Base-by-base conservation (phyloP, 2,329 filamentous ascomycete species). In the Colletotrichum sp. region DNA sequence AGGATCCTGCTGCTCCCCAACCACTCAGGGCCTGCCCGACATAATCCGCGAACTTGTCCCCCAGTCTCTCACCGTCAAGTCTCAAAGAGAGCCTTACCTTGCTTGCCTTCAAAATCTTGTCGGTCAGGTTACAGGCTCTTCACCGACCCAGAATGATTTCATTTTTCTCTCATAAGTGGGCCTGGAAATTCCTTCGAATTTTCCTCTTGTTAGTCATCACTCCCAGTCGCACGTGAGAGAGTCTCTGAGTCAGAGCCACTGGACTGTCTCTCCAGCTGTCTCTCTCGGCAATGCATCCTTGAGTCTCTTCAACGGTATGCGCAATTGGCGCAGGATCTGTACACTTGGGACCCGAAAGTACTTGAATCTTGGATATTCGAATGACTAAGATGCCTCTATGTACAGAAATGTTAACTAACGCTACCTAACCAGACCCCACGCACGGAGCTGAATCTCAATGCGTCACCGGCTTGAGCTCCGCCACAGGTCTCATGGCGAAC, bases 401-500 rank as follows among this genome's bases (percentile, higher is more conserved):
- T 13, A 21, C 44, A 52, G n/a, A 21, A 52, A 21, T 52, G 12
- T 52, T 21, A 1, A 52, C 44, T 52, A 1, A 52, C 44, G n/a
- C 44, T 52, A 52, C 44, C 44, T 21, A 0, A 21, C 9, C 0
- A 52, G 44, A 52, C 44, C 44, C 39, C 44, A 52, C 12, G 44
- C 44, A 0, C 18, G 1, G 9, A 21, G 44, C 10, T 12, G 44
- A 52, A 21, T 21, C 10, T 52, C 44, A 52, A 52, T 52, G 44
- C 44, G 44, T 52, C 15, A 59, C 57, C 34, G 44, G 68, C 36
- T 68, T 72, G n/a, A 57, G 39, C 49, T 72, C 68, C 6, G 44
- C 18, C n/a, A 66, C 18, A n/a, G 73, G 68, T 55, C 59, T 72
- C 68, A 76, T 76, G 18, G 60, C 72, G 34, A 71, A 77, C 70